A percentile compares a stretch with the other conserved stretches of the same genome.
Evolutionary conservation across 2,329 filamentous ascomycete species (phyloP).

Genomic region (Cercospora brassicicola): DNA sequence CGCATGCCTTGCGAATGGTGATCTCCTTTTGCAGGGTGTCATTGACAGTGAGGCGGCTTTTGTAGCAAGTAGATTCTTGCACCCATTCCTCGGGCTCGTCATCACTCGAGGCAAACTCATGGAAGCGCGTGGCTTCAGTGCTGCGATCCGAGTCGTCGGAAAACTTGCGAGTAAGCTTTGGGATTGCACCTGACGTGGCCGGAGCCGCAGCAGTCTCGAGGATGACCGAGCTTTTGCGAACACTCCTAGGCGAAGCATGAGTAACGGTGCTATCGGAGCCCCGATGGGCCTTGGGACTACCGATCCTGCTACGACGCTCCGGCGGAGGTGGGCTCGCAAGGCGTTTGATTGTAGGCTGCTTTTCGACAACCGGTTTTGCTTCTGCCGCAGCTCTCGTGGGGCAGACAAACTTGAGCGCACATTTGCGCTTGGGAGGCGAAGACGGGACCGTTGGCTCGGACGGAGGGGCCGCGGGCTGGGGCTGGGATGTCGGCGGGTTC

Average conservation of each 20-base stretch:
- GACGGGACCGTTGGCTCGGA: conserved; percentile 20
- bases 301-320: conserved; percentile 22
- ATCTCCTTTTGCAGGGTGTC: conserved; percentile 91
- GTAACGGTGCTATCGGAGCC: conserved; percentile 54
- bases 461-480: conserved; percentile 37
- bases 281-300: conserved; percentile 41
- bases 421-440: conserved; percentile 55
- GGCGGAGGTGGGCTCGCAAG: conserved; percentile 46
- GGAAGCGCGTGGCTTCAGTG: conserved; percentile 65
- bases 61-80: conserved; percentile 63
- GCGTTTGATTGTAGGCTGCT: conserved; percentile 36
- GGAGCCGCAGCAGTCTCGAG: conserved; percentile 19
- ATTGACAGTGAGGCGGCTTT: conserved; percentile 76
- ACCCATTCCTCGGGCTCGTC: conserved; percentile 91
- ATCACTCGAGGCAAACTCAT: conserved; percentile 85
- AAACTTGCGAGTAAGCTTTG: conserved; percentile 34
- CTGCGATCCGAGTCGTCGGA: conserved; percentile 43
- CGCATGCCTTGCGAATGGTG: conserved; percentile 77
- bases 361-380: conserved; percentile 33
- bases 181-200: conserved; percentile 31
- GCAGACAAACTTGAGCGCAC: conserved; percentile 73
- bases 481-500: conserved; percentile 43
- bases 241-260: conserved; percentile 49
- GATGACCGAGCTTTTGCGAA: conserved; percentile 42
- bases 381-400: conserved; percentile 53